Base-by-base conservation (phyloP, 116 monocot species). In the Phalaenopsis hybrid region DNA sequence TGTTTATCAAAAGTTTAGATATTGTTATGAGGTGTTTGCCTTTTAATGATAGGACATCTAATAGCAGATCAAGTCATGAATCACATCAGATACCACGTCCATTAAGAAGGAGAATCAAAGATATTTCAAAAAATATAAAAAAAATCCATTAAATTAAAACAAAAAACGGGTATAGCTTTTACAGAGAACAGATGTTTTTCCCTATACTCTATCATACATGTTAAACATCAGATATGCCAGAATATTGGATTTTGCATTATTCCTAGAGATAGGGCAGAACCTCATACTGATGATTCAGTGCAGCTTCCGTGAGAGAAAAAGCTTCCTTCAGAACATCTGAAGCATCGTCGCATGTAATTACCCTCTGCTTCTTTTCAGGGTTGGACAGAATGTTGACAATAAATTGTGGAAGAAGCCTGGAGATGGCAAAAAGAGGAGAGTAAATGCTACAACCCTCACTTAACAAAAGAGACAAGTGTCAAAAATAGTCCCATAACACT, bases 221-320 rank as follows among this genome's bases (percentile, higher is more conserved):
- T 48, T 17, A 15, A 72, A 37, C 41, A 72, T 72, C 15, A 72
- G 11, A 72, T 41, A 41, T 41, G 67, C 72, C 33, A 4, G 7
- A 13, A 6, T 72, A 72, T 72, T 8, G 16, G 41, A 13, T 41
- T 72, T 34, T 72, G 15, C 37, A 34, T 41, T 46, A 75, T 15
- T 16, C 18, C 75, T 75, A 75, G 43, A 82, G 81, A 37, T 50
- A 86, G 69, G 48, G 55, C 78, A 41, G 72, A 81, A 95, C 96
- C 92, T 98, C 95, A 85, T 93, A 98, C 78, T 92, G 91, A 93
- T 98, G 90, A 87, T 86, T 83, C 89, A 98, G 89, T 78, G 93
- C 88, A 85, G 88, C 89, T 86, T 98, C 98, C 44, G 94, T 92
- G 57, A 88, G 81, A 82, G 81, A 88, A 86, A 95, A 95, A 57